A percentile compares a stretch with the other conserved stretches of the same genome.
Conservation (phyloP, 2,329 filamentous ascomycete genomes). For the Colletotrichum sidae region DNA sequence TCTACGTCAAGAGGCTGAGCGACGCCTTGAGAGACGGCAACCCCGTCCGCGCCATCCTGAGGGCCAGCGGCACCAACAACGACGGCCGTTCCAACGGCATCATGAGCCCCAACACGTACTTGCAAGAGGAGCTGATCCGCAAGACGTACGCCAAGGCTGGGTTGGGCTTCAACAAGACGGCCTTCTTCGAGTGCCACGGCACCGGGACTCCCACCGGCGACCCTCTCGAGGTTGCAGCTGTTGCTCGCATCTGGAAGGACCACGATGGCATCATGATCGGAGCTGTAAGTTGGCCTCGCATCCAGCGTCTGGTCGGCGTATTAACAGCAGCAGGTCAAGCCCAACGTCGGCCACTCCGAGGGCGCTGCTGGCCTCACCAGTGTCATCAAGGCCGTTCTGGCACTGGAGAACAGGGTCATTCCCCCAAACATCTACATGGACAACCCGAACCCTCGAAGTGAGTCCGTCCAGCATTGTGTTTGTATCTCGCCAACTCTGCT, state of each 20-base stretch:
- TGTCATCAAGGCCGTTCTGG: slow-evolving; percentile 48
- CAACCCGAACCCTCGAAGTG: slow-evolving; percentile 34
- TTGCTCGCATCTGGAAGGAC: slow-evolving; percentile 41
- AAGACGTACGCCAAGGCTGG: slow-evolving; percentile 42
- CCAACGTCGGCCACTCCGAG: slow-evolving; percentile 53
- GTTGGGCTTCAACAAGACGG: slow-evolving; percentile 36
- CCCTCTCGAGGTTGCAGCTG: slow-evolving; percentile 49
- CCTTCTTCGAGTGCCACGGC: slow-evolving; percentile 49
- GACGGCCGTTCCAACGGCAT: slow-evolving; percentile 53
- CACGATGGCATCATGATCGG: slow-evolving; percentile 42
- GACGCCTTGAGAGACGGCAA: slow-evolving; percentile 55
- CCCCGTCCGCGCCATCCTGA: slow-evolving; percentile 47
- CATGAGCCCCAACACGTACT: slow-evolving; percentile 48
- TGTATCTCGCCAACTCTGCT: background rate
- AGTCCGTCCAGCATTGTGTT: background rate
- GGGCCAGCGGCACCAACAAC: slow-evolving; percentile 44
- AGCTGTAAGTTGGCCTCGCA: slow-evolving; percentile 40
- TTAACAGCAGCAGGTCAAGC: slow-evolving; percentile 44
- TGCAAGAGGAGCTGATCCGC: slow-evolving; percentile 45
- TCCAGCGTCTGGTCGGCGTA: rapidly evolving
- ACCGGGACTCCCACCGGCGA: slow-evolving; percentile 54
- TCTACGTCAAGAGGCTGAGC: slow-evolving; percentile 54
- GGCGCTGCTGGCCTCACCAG: slow-evolving; percentile 46
- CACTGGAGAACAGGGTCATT: slow-evolving; percentile 35
- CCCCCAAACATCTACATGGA: slow-evolving; percentile 38